Evolutionary conservation across 805 yeast genomes (phyloP).

Genomic region (Spathaspora boniae): DNA sequence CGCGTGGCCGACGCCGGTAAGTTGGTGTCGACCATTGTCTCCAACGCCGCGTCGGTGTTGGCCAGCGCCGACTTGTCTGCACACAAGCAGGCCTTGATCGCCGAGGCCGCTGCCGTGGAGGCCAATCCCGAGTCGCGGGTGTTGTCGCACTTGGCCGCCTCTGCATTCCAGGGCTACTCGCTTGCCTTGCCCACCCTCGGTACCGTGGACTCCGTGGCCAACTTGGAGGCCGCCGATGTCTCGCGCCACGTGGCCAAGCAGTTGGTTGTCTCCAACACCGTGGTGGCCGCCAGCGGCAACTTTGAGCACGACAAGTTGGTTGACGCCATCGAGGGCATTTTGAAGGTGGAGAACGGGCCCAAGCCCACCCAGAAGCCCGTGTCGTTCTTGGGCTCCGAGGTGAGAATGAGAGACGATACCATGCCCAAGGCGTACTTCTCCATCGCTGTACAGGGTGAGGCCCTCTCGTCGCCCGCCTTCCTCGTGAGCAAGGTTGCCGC

Average conservation of each 20-base stretch:
- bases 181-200: slow-evolving; percentile 75
- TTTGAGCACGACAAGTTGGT: slow-evolving; percentile 67
- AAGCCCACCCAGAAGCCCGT: slow-evolving; percentile 48
- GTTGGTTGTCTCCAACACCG: slow-evolving; percentile 61
- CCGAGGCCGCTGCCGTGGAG: slow-evolving; percentile 54
- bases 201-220: slow-evolving; percentile 60
- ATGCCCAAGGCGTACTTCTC: slow-evolving; percentile 76
- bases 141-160: slow-evolving; percentile 71
- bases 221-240: slow-evolving; percentile 58
- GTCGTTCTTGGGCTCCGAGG: slow-evolving; percentile 79
- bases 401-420: slow-evolving; percentile 85
- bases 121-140: slow-evolving; percentile 52
- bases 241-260: slow-evolving; percentile 51
- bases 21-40: slow-evolving; percentile 44
- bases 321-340: slow-evolving; percentile 54
- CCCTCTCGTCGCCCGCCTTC: slow-evolving; percentile 58
- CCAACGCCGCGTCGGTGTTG: slow-evolving; percentile 33
- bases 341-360: slow-evolving; percentile 50
- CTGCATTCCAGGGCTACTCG: slow-evolving; percentile 86
- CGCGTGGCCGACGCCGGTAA: slow-evolving; percentile 51
- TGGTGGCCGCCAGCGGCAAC: slow-evolving; percentile 70
- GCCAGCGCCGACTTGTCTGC: slow-evolving; percentile 45
- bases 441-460: slow-evolving; percentile 73
- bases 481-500: slow-evolving; percentile 74
- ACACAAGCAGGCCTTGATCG: slow-evolving; percentile 44